Conservation (phyloP, 2,329 filamentous ascomycete species). For the Ampelomyces quisqualis region DNA sequence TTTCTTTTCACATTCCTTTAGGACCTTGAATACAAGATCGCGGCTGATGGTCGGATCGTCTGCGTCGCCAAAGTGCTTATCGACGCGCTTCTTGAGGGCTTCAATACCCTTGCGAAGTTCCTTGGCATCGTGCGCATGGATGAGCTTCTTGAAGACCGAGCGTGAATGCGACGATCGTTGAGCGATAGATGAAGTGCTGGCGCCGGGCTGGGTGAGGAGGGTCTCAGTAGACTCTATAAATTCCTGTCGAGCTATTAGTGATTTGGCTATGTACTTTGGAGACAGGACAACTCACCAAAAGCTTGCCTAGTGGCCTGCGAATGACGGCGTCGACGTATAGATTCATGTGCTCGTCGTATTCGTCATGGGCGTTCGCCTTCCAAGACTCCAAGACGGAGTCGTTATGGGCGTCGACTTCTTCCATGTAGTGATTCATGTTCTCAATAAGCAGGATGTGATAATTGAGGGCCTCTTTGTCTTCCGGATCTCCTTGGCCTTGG, state of each 20-base stretch:
- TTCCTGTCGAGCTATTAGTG: constrained; percentile 53
- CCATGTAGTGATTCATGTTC: constrained; percentile 97
- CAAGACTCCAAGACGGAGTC: constrained; percentile 79
- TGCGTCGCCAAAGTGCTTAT: constrained; percentile 94
- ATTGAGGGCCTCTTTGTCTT: constrained; percentile 96
- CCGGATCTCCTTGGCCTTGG: constrained; percentile 60
- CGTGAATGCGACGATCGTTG: constrained; percentile 81
- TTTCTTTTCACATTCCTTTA: constrained; percentile 59
- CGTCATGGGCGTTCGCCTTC: constrained; percentile 73
- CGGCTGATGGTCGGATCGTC: constrained; percentile 69
- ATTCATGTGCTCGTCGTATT: constrained; percentile 82
- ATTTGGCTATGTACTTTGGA: neutral
- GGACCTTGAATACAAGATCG: constrained; percentile 60
- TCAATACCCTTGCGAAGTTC: constrained; percentile 91
- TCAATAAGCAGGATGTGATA: constrained; percentile 97
- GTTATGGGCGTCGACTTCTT: constrained; percentile 77
- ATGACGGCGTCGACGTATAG: constrained; percentile 88
- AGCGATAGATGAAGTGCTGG: constrained; percentile 63
- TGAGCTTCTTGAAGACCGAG: constrained; percentile 79
- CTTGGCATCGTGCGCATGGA: constrained; percentile 76
- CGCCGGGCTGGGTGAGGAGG: constrained; percentile 57
- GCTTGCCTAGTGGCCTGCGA: constrained; percentile 81
- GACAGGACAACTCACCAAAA: constrained; percentile 56
- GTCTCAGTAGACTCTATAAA: constrained; percentile 88
- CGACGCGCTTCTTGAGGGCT: constrained; percentile 82